Base-by-base conservation (phyloP, 2,329 filamentous ascomycete genomes). In the Amauroascus niger region DNA sequence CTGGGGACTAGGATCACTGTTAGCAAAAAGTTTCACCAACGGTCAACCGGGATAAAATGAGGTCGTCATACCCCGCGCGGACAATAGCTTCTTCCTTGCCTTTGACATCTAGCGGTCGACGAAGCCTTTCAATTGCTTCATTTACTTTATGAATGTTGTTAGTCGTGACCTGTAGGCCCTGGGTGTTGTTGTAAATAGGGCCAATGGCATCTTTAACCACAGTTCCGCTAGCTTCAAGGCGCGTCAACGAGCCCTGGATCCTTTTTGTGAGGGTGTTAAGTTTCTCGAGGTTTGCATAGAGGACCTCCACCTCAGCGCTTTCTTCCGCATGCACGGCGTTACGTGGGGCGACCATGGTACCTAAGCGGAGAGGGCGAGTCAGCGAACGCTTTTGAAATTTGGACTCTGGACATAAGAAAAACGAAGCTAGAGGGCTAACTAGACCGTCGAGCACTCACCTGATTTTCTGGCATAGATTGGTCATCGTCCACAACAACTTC, bases 201-300 rank as follows among this genome's bases (percentile, higher is more conserved):
- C 88, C 88, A 53, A 94, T 89, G 9, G 94, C 90, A 65, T 95
- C 88, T 64, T 88, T 85, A 18, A 97, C 89, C 56, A 86, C 90
- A 71, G 89, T 88, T 16, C 91, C 93, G 51, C 88, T 94, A 35
- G 84, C 82, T 63, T 97, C 89, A 32, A 98, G 77, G 53, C 90
- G 81, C 35, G 82, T 80, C 61, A 96, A 78, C 49, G 88, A 95
- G 26, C 87, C 85, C 70, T 95, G 87, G 53, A 98, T 96, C 76
- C 95, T 95, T 75, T 93, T 95, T 30, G 89, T 95, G 67, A 97
- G 79, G 65, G 88, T 82, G 56, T 89, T 86, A 62, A 94, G 94
- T 78, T 95, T 97, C 63, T 94, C 88, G 58, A 97, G 81, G 60
- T 82, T 82, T 53, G 81, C 80, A 60, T 79, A 79, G 22, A 84